These are phyloP conservation scores for Onygenales sp. DNA, from an alignment of 2,329 filamentous ascomycete species.

Conservation along the genomic window DNA sequence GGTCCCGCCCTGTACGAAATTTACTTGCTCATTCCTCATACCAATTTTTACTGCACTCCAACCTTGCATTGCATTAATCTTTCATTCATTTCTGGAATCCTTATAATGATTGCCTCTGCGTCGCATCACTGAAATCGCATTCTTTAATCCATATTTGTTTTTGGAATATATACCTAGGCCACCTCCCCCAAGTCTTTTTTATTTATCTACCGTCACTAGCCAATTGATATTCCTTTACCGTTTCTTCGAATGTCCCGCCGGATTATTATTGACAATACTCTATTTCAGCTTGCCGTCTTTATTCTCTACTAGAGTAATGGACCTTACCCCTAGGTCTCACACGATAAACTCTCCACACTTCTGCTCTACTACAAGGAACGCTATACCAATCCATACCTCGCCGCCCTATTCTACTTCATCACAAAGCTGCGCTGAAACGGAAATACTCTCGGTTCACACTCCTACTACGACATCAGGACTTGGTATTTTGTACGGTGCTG, in stretches of 20 bases:
- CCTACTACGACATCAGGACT: slow-evolving; percentile 15
- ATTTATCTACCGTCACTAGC: neutral
- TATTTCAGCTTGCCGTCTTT: too few relatives aligned
- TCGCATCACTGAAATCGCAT: neutral
- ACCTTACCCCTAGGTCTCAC: slow-evolving; percentile 17
- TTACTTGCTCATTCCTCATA: slow-evolving; percentile 1
- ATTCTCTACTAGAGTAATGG: slow-evolving; percentile 11
- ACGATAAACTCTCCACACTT: slow-evolving; percentile 11
- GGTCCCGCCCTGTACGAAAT: neutral
- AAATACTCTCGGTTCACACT: slow-evolving; percentile 9
- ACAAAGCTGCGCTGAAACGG: slow-evolving; percentile 8
- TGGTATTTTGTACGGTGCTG: slow-evolving; percentile 22
- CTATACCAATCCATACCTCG: slow-evolving; percentile 8
- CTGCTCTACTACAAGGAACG: slow-evolving; percentile 6
- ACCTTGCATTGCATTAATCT: slow-evolving; percentile 1
- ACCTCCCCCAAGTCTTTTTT: neutral
- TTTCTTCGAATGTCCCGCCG: too few relatives aligned
- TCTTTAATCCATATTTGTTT: neutral
- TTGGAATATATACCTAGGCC: neutral
- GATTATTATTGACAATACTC: too few relatives aligned
- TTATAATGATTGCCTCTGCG: neutral
- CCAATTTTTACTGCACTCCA: neutral
- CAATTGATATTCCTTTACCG: slow-evolving; percentile 2
- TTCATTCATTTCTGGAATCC: neutral
- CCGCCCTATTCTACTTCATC: slow-evolving; percentile 17